phyloP scores from a whole-genome alignment of 768 basidiomycete genomes.

The Suillus placidus region DNA sequence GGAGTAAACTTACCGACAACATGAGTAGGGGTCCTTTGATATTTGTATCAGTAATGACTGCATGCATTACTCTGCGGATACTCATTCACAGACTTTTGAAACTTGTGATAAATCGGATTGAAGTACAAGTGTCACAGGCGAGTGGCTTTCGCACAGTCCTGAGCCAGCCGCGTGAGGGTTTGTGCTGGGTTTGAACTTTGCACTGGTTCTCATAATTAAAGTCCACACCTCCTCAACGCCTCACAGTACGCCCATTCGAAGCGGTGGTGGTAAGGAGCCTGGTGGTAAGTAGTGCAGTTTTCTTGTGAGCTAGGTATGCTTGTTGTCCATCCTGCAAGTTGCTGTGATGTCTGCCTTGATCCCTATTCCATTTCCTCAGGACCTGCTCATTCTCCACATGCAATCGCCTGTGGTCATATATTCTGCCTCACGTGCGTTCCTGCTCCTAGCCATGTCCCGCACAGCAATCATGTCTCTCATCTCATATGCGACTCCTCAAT shows the following conservation, averaged over 20 bases:
- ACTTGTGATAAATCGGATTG: not conserved
- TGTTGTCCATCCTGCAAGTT: conserved; percentile 67
- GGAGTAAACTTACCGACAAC: not conserved
- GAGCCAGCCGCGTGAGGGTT: not conserved
- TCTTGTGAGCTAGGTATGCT: conserved; percentile 46
- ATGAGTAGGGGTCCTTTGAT: not conserved
- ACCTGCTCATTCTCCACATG: conserved; percentile 58
- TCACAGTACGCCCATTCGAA: not conserved
- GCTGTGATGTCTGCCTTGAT: conserved; percentile 78
- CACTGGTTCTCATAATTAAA: not conserved
- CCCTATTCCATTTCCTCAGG: conserved; percentile 54
- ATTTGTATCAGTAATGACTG: not conserved
- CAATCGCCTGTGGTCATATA: conserved; percentile 76
- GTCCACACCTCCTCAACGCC: not conserved
- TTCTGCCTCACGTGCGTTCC: conserved; percentile 67
- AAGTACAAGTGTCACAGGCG: not conserved
- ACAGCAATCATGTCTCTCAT: not conserved
- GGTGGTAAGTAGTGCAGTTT: conserved; percentile 7
- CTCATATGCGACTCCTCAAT: conserved; percentile 9
- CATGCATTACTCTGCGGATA: not conserved
- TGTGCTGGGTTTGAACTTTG: not conserved
- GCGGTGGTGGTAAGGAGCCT: not conserved
- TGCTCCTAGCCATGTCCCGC: conserved; percentile 11
- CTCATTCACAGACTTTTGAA: not conserved
- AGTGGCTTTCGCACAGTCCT: not conserved